Conservation (phyloP, 1,284 basidiomycete species). For the Ustilago sp. region DNA sequence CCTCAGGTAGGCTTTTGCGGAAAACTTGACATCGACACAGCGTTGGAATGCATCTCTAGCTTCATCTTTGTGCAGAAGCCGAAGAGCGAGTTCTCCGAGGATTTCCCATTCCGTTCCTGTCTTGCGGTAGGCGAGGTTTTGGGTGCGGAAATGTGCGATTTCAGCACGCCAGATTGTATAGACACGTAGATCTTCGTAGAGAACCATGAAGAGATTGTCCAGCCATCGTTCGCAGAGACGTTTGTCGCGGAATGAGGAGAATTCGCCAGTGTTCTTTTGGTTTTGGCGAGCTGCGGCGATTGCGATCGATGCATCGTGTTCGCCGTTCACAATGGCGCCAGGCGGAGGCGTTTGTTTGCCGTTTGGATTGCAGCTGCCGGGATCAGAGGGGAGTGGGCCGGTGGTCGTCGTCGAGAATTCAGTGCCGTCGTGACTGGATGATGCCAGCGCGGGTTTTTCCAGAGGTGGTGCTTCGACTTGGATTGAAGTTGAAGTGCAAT, state of each 20-base stretch:
- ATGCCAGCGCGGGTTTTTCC: slow-evolving; percentile 70
- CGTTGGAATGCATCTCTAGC: slow-evolving; percentile 96
- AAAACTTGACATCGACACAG: slow-evolving; percentile 89
- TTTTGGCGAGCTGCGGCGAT: slow-evolving; percentile 46
- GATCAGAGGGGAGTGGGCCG: no score
- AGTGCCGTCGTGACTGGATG: slow-evolving; percentile 61
- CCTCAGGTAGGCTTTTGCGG: slow-evolving; percentile 89
- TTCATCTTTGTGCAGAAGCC: slow-evolving; percentile 95
- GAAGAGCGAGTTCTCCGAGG: slow-evolving; percentile 89
- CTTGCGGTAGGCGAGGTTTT: slow-evolving; percentile 95
- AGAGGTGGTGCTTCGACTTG: slow-evolving; percentile 65
- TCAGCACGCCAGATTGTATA: slow-evolving; percentile 99
- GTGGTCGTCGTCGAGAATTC: slow-evolving; percentile 21
- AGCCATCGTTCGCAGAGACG: slow-evolving; percentile 97
- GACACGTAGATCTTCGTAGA: slow-evolving; percentile 98
- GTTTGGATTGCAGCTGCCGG: no score
- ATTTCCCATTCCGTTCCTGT: slow-evolving; percentile 99
- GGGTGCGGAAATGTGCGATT: slow-evolving; percentile 97
- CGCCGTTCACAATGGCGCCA: slow-evolving; percentile 41
- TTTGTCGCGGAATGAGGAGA: slow-evolving; percentile 93
- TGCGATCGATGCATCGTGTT: slow-evolving; percentile 49
- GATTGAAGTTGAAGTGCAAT: slow-evolving; percentile 14
- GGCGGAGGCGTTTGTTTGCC: neutral
- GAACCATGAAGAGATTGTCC: slow-evolving; percentile 97
- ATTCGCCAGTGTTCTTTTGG: slow-evolving; percentile 70